phyloP scores from a whole-genome alignment of 2,329 filamentous ascomycete genomes.

The Ilyonectria robusta region DNA sequence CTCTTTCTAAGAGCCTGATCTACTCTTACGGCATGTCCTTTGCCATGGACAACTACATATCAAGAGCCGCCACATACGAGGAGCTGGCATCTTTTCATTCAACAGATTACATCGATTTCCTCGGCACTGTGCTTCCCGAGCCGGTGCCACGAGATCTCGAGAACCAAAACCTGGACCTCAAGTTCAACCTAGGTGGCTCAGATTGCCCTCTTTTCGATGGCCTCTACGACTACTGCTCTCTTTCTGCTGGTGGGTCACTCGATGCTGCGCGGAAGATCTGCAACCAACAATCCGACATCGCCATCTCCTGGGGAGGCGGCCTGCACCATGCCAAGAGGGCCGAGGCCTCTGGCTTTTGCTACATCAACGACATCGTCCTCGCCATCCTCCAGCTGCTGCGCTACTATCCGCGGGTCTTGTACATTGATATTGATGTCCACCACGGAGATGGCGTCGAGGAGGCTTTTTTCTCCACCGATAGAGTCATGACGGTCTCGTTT shows the following conservation, averaged over 20 bases:
- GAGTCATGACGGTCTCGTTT: constrained; percentile 93
- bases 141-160: constrained; percentile 76
- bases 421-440: constrained; percentile 95
- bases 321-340: constrained; percentile 96
- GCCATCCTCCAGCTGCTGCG: constrained; percentile 90
- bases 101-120: constrained; percentile 90
- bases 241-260: constrained; percentile 91
- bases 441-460: constrained; percentile 93
- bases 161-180: constrained; percentile 72
- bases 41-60: constrained; percentile 94
- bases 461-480: constrained; percentile 90
- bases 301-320: constrained; percentile 97
- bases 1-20: constrained; percentile 94
- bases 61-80: constrained; percentile 87
- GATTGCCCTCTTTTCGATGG: constrained; percentile 98
- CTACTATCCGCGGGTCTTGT: constrained; percentile 86
- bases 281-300: constrained; percentile 90
- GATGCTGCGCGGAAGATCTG: constrained; percentile 92
- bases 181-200: constrained; percentile 89
- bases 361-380: constrained; percentile 98
- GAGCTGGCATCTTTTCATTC: constrained; percentile 91
- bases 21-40: constrained; percentile 96
- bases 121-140: constrained; percentile 79
- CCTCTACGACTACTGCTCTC: constrained; percentile 93
- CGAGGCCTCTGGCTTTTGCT: constrained; percentile 96